phyloP scores from a whole-genome alignment of 257 asterid genomes.

The Solanum sitiens region DNA sequence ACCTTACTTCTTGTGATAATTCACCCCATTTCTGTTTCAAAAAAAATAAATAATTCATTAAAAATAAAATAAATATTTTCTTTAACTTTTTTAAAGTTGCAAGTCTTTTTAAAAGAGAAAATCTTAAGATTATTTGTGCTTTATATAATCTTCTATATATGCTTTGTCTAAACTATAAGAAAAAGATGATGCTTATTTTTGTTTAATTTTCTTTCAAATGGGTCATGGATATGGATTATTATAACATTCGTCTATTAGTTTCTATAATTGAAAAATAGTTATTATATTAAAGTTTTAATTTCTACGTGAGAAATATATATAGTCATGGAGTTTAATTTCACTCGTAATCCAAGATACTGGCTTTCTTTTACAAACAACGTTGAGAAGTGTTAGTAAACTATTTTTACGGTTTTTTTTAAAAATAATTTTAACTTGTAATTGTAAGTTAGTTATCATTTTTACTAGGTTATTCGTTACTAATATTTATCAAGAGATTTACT shows the following conservation, averaged over 20 bases:
- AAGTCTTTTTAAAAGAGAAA: not conserved
- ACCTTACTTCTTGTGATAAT: slow-evolving; percentile 54
- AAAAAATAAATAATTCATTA: not conserved
- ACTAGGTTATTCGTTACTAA: not conserved
- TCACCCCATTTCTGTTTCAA: slow-evolving; percentile 66
- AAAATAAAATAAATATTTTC: not conserved
- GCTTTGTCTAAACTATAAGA: not conserved
- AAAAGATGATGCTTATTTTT: not conserved
- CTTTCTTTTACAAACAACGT: not conserved
- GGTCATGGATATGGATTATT: not conserved
- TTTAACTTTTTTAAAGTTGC: not conserved
- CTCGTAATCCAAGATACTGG: not conserved
- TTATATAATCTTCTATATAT: not conserved
- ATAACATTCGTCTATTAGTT: not conserved
- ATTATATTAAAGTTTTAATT: not conserved
- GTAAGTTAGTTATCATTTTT: not conserved
- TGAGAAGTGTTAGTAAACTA: not conserved
- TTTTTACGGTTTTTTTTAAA: not conserved
- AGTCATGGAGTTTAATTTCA: not conserved
- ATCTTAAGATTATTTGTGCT: not conserved
- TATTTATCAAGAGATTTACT: not conserved
- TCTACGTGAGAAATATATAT: not conserved
- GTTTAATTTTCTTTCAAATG: not conserved
- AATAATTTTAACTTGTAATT: not conserved
- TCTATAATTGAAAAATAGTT: not conserved